A percentile compares a stretch with the other conserved stretches of the same genome.
These are phyloP conservation scores for Cicer pinnatifidum DNA, from an alignment of 306 rosid genomes.

Conservation along the genomic window DNA sequence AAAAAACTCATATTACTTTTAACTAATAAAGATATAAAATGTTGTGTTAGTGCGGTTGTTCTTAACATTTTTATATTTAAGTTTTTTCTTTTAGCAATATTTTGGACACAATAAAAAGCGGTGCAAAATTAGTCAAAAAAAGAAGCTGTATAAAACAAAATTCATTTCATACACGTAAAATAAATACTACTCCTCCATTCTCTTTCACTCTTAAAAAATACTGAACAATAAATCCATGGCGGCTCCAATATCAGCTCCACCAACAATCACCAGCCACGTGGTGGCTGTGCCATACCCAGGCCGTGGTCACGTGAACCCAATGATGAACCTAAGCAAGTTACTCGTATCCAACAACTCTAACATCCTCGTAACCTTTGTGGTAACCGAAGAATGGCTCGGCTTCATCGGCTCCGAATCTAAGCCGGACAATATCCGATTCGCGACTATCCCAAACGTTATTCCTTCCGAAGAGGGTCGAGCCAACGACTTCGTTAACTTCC, in stretches of 20 bases:
- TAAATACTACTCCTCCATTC: background rate
- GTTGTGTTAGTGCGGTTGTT: too few relatives aligned
- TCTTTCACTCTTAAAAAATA: background rate
- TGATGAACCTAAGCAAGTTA: slow-evolving; percentile 59
- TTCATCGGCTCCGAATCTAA: slow-evolving; percentile 51
- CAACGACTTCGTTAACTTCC: slow-evolving; percentile 45
- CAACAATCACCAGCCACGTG: slow-evolving; percentile 46
- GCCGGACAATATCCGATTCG: slow-evolving; percentile 49
- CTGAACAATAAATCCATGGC: slow-evolving; percentile 24
- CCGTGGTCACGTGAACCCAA: slow-evolving; percentile 61
- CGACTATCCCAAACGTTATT: slow-evolving; percentile 59
- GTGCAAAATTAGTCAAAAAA: too few relatives aligned
- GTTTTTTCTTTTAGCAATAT: too few relatives aligned
- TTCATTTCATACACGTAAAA: too few relatives aligned
- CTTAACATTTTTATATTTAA: too few relatives aligned
- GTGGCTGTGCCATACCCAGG: slow-evolving; percentile 62
- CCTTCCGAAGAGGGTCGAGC: slow-evolving; percentile 58
- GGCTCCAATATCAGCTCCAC: background rate
- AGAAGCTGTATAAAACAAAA: too few relatives aligned
- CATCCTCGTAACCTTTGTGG: slow-evolving; percentile 55
- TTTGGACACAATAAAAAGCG: too few relatives aligned
- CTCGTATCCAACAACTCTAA: slow-evolving; percentile 32
- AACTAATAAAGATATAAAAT: too few relatives aligned
- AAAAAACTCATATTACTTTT: too few relatives aligned
- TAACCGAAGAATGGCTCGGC: slow-evolving; percentile 69